Base-by-base conservation (phyloP, 257 asterid species). In the Penstemon eatonii region DNA sequence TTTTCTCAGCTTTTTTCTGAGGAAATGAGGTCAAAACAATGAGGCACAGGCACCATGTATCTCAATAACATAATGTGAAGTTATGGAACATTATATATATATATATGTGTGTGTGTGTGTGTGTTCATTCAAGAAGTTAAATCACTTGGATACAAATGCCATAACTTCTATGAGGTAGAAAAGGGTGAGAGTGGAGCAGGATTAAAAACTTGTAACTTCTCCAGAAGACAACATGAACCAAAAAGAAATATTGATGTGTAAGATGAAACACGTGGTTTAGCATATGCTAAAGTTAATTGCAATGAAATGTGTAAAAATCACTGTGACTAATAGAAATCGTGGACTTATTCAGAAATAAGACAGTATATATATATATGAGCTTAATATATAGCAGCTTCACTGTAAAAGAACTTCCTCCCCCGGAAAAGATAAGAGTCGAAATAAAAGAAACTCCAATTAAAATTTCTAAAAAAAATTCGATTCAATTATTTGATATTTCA, bases 1-100 rank as follows among this genome's bases (percentile, higher is more conserved):
- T 86, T 75, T 74, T 86, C 71, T 84, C 86, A 66, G 99, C 99
- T 75, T 89, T 91, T 60, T 84, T 93, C 99, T 91, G 86, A 63
- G 41, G 66, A 25, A 40, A 41, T 36, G 56, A 70, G 56, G 43
- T 57, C 8, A 54, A 19, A 73, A 56, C 44, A 53, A 44, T 75
- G 64, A 68, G 40, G 65, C 15, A 51, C 71, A 68, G 40, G 65
- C 15, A 51, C 71, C 60, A 45, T 55, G 57, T 58, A 37, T 54
- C 47, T 50, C 59, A 55, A 42, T 6, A 42, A 55, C 58, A 57
- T 59, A 7, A 53, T 44, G 52, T 61, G 68, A 25, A 63, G 40
- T 11, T 67, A 69, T 68, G 78, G 60, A 55, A 18, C n/a, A 53
- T 59, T 50, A 58, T 55, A 37, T 8, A 19, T 51, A 66, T 12